Conservation (phyloP, 169 alveolate genomes). For the Cryptosporidium muris region DNA sequence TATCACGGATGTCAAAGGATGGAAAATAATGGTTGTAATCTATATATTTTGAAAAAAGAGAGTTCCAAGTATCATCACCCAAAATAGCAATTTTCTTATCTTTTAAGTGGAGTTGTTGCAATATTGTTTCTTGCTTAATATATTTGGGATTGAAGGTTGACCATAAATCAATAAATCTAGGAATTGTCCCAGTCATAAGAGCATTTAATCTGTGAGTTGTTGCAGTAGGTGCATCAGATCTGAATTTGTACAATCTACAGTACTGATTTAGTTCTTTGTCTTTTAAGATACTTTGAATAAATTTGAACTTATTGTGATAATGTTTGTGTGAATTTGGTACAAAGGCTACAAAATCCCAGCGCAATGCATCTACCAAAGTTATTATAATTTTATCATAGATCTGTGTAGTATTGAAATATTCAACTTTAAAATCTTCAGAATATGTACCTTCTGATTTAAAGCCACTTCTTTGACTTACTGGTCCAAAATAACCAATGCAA, state of each 20-base stretch:
- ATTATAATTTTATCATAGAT: conserved; percentile 25
- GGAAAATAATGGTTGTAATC: not conserved
- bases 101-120: not conserved
- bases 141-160: conserved; percentile 5
- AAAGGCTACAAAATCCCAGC: conserved; percentile 26
- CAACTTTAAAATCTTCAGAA: not conserved
- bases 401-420: conserved; percentile 6
- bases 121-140: not conserved
- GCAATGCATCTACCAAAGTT: conserved; percentile 27
- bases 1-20: conserved; percentile 20
- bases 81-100: not conserved
- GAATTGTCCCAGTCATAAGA: conserved; percentile 49
- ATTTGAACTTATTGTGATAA: conserved; percentile 13
- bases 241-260: conserved; percentile 40
- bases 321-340: conserved; percentile 11
- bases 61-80: conserved; percentile 58
- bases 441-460: not conserved
- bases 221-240: conserved; percentile 41
- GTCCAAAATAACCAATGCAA: conserved; percentile 27
- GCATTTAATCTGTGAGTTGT: conserved; percentile 44
- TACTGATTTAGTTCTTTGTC: conserved; percentile 3
- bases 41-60: not conserved
- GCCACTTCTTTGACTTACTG: not conserved
- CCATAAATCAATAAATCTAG: conserved; percentile 8
- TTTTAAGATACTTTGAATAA: conserved; percentile 9